Evolutionary conservation across 495 filamentous ascomycete species (phyloP).

Genomic region (Aspergillus affinis): DNA sequence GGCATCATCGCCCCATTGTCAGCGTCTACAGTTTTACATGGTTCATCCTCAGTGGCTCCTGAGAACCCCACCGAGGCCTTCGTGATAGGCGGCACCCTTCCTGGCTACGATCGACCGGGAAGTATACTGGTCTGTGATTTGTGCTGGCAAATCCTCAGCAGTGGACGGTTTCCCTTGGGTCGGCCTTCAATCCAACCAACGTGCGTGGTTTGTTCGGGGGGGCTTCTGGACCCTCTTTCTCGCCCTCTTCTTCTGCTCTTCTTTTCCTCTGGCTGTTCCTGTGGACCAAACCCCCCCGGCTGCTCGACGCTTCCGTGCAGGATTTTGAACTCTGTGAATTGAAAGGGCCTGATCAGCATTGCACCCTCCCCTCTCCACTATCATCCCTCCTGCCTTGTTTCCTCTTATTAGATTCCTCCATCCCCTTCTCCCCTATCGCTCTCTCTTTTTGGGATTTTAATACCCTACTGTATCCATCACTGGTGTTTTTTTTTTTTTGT

Average conservation of each 20-base stretch:
- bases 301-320: conserved; percentile 24
- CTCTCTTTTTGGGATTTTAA: conserved; percentile 5
- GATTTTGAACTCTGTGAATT: conserved; percentile 8
- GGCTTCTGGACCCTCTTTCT: conserved; percentile 6
- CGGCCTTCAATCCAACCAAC: conserved; percentile 14
- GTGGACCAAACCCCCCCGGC: conserved; percentile 14
- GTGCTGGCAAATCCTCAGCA: conserved; percentile 9
- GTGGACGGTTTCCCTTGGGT: conserved; percentile 10
- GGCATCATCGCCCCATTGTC: conserved; percentile 12
- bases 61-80: conserved; percentile 8
- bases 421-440: conserved; percentile 2
- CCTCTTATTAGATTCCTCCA: conserved; percentile 5
- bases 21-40: conserved; percentile 15
- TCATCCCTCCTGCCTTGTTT: conserved; percentile 8
- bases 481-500: conserved; percentile 7
- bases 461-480: conserved; percentile 3
- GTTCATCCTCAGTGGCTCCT: not conserved
- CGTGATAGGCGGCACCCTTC: conserved; percentile 17
- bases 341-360: conserved; percentile 18
- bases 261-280: conserved; percentile 8
- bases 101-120: conserved; percentile 24
- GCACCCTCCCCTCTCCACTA: conserved; percentile 11
- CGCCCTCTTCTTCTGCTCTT: not conserved
- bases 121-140: conserved; percentile 14
- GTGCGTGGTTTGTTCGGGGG: conserved; percentile 12